Evolutionary conservation across 225 moss, liverwort and hornwort genomes (phyloP).

Genomic region (Neckera pumila): DNA sequence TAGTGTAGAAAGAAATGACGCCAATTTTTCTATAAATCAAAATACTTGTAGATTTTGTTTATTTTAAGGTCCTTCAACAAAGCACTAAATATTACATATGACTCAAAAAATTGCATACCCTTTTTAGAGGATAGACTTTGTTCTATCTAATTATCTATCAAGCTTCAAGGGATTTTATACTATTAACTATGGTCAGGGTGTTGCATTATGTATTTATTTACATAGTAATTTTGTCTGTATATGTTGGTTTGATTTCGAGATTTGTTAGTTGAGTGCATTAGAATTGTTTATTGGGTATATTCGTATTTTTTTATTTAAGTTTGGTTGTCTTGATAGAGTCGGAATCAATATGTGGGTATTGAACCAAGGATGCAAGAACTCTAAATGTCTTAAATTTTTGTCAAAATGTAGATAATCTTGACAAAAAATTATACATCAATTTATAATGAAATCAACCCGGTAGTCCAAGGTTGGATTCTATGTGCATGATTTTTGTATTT

Average conservation of each 20-base stretch:
- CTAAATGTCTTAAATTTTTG: too few species aligned
- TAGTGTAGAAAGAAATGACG: not conserved
- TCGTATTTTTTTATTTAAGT: not conserved
- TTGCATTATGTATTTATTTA: not conserved
- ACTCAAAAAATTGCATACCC: not conserved
- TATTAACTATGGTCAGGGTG: not conserved
- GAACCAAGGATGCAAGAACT: too few species aligned
- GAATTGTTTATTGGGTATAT: not conserved
- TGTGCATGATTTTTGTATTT: too few species aligned
- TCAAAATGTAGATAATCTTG: too few species aligned
- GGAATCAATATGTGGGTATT: fast-evolving
- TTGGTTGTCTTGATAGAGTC: fast-evolving
- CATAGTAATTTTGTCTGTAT: not conserved
- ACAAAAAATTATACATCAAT: too few species aligned
- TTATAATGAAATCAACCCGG: fast-evolving
- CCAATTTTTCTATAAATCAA: not conserved
- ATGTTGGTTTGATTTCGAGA: not conserved
- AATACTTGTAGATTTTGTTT: fast-evolving
- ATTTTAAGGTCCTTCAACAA: not conserved
- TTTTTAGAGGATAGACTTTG: not conserved
- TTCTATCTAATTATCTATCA: not conserved
- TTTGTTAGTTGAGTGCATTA: not conserved
- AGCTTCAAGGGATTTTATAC: not conserved
- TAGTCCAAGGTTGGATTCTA: fast-evolving
- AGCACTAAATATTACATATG: not conserved